Conservation (phyloP, 768 basidiomycete species). For the Amanita polypyramis region DNA sequence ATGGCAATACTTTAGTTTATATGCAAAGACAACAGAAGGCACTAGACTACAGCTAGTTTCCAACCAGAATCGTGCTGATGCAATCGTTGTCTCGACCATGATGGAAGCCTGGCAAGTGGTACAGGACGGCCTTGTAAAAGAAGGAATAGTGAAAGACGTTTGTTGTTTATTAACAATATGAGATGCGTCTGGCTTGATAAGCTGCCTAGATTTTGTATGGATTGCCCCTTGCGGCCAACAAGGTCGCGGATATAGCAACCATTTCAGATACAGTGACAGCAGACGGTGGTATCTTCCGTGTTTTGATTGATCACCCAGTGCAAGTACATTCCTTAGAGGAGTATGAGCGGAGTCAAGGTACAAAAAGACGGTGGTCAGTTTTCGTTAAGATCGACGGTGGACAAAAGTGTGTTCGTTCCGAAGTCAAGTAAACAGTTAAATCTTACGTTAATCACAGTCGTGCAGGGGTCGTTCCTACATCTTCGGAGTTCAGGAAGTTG, state of each 20-base stretch:
- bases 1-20: conserved; percentile 4
- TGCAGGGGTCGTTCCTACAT: conserved; percentile 51
- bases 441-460: conserved; percentile 38
- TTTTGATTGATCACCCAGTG: conserved; percentile 68
- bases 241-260: conserved; percentile 56
- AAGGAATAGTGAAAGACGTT: conserved; percentile 72
- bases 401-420: conserved; percentile 42
- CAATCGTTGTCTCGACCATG: conserved; percentile 73
- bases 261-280: conserved; percentile 45
- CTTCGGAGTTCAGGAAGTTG: conserved; percentile 44
- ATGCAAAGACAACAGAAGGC: conserved; percentile 60
- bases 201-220: conserved; percentile 65
- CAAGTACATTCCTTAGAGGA: conserved; percentile 58
- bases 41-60: conserved; percentile 58
- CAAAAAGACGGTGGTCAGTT: conserved; percentile 50
- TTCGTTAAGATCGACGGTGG: conserved; percentile 80
- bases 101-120: conserved; percentile 76
- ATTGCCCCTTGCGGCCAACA: conserved; percentile 60
- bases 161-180: conserved; percentile 16
- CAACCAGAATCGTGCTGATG: conserved; percentile 37
- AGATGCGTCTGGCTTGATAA: not conserved
- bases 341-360: conserved; percentile 35
- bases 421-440: not conserved
- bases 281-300: conserved; percentile 48
- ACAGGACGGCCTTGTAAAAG: conserved; percentile 53